Percentiles rank a stretch among this genome's conserved stretches.
Conservation (phyloP, 164 flowering plant species). For the Umbellularia californica region DNA sequence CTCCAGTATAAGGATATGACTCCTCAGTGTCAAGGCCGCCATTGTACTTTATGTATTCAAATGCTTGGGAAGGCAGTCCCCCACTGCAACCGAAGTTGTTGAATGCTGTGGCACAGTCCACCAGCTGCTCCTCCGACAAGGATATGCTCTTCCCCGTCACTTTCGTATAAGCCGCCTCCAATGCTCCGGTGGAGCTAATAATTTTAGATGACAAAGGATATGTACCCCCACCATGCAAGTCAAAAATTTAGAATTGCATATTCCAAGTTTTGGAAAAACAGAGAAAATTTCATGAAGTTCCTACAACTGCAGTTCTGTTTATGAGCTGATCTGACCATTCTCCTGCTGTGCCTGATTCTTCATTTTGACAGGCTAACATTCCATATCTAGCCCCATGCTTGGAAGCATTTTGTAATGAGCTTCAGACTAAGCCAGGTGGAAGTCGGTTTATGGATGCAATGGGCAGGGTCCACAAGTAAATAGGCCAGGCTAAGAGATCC, state of each 20-base stretch:
- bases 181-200: conserved; percentile 42
- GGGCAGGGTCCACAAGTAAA: background rate
- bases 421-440: background rate
- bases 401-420: background rate
- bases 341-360: background rate
- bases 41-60: conserved; percentile 86
- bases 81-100: conserved; percentile 95
- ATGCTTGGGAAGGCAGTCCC: conserved; percentile 97
- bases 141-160: conserved; percentile 73
- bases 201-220: no score
- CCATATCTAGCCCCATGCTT: background rate
- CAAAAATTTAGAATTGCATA: no score
- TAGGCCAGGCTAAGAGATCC: no score
- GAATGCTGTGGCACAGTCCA: conserved; percentile 85
- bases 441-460: no score
- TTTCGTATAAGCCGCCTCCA: conserved; percentile 96
- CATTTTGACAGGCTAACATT: background rate
- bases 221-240: no score
- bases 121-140: conserved; percentile 97
- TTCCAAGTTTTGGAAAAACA: no score
- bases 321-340: background rate
- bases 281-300: no score
- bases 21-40: conserved; percentile 96
- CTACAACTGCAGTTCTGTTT: no score
- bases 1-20: conserved; percentile 83